Evolutionary conservation across 257 asterid species (phyloP).

Genomic region (Apocynum venetum): DNA sequence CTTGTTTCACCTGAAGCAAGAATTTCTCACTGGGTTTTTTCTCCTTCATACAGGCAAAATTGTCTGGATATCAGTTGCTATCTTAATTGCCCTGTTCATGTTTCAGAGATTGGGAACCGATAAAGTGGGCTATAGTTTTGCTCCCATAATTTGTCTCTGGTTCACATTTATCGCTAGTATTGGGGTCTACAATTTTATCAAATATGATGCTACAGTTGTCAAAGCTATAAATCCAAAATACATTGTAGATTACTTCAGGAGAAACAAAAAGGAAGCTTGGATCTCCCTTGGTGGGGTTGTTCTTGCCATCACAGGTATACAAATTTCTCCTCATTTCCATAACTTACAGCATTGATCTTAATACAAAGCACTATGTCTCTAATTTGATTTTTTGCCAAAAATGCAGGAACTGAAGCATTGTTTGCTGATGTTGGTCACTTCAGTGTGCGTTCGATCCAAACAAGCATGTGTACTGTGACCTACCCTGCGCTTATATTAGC

Average conservation of each 20-base stretch:
- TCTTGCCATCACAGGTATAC: constrained; percentile 46
- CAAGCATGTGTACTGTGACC: constrained; percentile 44
- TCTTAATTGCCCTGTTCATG: constrained; percentile 39
- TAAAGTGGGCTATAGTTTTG: constrained; percentile 61
- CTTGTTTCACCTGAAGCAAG: neutral
- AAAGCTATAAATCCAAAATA: constrained; percentile 50
- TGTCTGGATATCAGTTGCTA: constrained; percentile 46
- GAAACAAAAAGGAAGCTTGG: constrained; percentile 52
- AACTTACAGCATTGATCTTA: neutral
- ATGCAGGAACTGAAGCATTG: constrained; percentile 61
- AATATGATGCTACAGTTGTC: constrained; percentile 36
- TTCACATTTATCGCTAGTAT: constrained; percentile 37
- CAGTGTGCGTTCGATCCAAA: constrained; percentile 48
- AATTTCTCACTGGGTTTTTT: neutral
- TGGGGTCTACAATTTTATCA: constrained; percentile 58
- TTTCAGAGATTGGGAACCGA: constrained; percentile 60
- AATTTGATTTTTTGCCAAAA: neutral
- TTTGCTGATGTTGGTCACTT: constrained; percentile 74
- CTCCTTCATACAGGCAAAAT: constrained; percentile 24
- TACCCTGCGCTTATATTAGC: constrained; percentile 49
- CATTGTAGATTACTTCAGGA: constrained; percentile 37
- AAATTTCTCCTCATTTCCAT: constrained; percentile 3
- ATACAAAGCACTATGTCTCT: too few relatives aligned
- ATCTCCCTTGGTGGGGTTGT: constrained; percentile 62
- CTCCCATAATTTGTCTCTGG: constrained; percentile 53